A percentile compares a stretch with the other conserved stretches of the same genome.
Evolutionary conservation across 176 grass and related monocot species (phyloP).

Genomic region (Aegilops longissima): DNA sequence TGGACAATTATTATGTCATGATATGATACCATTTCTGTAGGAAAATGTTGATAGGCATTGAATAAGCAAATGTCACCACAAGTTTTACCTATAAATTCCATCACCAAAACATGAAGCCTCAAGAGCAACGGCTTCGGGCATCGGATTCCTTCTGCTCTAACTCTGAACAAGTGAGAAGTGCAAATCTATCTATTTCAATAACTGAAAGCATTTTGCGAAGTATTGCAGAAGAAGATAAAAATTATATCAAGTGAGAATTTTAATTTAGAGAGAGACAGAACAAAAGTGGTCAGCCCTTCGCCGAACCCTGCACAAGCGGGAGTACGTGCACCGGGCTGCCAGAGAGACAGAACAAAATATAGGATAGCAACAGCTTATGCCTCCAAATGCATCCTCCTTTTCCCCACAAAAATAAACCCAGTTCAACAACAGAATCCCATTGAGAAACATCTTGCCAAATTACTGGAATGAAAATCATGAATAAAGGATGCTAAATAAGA

Average conservation of each 20-base stretch:
- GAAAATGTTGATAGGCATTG: neutral
- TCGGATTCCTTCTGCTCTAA: slow-evolving; percentile 80
- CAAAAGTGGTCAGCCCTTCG: neutral
- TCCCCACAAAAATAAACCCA: neutral
- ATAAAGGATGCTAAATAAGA: slow-evolving; percentile 2
- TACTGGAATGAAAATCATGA: neutral
- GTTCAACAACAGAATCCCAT: neutral
- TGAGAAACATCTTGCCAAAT: neutral
- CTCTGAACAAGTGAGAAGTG: slow-evolving; percentile 49
- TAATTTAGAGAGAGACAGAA: neutral
- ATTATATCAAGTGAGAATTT: neutral
- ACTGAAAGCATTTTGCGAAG: neutral
- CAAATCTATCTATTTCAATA: neutral
- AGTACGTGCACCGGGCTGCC: no score
- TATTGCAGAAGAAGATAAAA: neutral
- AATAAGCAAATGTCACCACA: slow-evolving; percentile 1
- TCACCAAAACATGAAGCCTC: slow-evolving; percentile 93
- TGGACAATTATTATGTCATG: neutral
- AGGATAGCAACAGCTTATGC: neutral
- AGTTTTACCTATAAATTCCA: slow-evolving; percentile 94
- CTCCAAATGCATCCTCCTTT: neutral
- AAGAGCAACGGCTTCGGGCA: slow-evolving; percentile 69
- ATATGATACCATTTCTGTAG: neutral
- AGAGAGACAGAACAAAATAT: neutral
- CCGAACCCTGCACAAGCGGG: no score